Conservation (phyloP, 352 stramenopile genomes). For the Phytophthora litchii region DNA sequence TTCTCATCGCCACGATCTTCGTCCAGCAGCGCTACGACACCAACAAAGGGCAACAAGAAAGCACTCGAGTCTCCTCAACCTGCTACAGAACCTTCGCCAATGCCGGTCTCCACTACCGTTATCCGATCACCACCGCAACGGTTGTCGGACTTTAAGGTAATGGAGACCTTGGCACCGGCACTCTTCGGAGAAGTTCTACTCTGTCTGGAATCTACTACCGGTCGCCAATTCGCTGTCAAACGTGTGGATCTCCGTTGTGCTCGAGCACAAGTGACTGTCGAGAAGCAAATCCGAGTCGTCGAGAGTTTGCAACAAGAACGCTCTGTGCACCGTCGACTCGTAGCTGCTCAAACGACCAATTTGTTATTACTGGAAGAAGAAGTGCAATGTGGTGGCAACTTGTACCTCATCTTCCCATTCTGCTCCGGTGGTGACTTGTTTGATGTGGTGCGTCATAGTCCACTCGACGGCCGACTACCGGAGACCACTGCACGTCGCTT, state of each 20-base stretch:
- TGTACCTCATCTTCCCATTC: slow-evolving; percentile 64
- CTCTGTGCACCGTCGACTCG: slow-evolving; percentile 49
- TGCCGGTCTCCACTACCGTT: slow-evolving; percentile 11
- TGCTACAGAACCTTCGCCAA: neutral
- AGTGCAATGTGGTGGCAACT: slow-evolving; percentile 38
- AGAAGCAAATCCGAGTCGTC: slow-evolving; percentile 42
- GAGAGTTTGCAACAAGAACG: slow-evolving; percentile 59
- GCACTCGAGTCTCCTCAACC: neutral
- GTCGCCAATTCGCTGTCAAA: slow-evolving; percentile 57
- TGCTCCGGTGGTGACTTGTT: slow-evolving; percentile 63
- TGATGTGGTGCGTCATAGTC: slow-evolving; percentile 50
- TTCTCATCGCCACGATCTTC: slow-evolving; percentile 23
- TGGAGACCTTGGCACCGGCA: slow-evolving; percentile 50
- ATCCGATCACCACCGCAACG: slow-evolving; percentile 35
- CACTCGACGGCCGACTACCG: slow-evolving; percentile 32
- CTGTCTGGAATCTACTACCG: slow-evolving; percentile 44
- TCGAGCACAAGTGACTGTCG: slow-evolving; percentile 42
- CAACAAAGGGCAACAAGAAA: slow-evolving; percentile 31
- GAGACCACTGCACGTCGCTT: slow-evolving; percentile 44
- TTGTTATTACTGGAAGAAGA: slow-evolving; percentile 57
- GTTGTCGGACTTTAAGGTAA: slow-evolving; percentile 44
- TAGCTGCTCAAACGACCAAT: slow-evolving; percentile 37
- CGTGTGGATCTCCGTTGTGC: slow-evolving; percentile 48
- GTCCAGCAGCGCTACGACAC: slow-evolving; percentile 14
- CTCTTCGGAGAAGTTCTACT: slow-evolving; percentile 67